Base-by-base conservation (phyloP, 2,329 filamentous ascomycete genomes). In the Botrytis byssoidea region DNA sequence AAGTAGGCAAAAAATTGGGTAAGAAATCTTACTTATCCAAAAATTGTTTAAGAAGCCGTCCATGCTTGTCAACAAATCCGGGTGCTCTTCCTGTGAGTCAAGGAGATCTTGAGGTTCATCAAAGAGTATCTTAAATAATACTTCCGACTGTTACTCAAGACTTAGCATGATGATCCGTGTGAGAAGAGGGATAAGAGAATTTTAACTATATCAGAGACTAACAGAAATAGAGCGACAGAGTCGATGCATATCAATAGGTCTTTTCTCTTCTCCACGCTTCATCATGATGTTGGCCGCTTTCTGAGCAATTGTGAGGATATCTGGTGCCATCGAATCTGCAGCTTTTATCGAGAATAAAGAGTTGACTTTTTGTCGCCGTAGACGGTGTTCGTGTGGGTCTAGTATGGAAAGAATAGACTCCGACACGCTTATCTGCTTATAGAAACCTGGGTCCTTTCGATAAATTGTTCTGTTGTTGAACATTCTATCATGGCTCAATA, bases 331-430 rank as follows among this genome's bases (percentile, higher is more conserved):
- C 2, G 22, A 29, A 25, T 57, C 46, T 29, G 16, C 25, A 12
- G 65, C 65, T 16, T 67, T 67, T 67, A 32, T 51, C 8, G 65
- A 55, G 32, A 67, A 67, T n/a, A 67, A 20, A 67, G 65, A 18
- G 32, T 16, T 67, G 44, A 67, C 44, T 16, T 67, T 67, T n/a
- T 67, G 65, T 37, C 65, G 65, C 18, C 29, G 44, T 9, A 67
- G 18, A 51, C 65, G 65, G 8, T 67, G 65, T 16, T 37, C 44
- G 3, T 67, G 29, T 18, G 65, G 44, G 29, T 67, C 25, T 37
- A 51, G 6, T 0, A 51, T 40, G 22, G 44, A 14, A 32, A 67
- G 8, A 12, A 67, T 3, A 22, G 65, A 67, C 29, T 67, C 65
- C 0, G 29, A 22, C 6, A 37, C 1, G 29, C 29, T 20, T 25